These are phyloP conservation scores for Serendipita sp. DNA, from an alignment of 768 basidiomycete species.

Conservation along the genomic window DNA sequence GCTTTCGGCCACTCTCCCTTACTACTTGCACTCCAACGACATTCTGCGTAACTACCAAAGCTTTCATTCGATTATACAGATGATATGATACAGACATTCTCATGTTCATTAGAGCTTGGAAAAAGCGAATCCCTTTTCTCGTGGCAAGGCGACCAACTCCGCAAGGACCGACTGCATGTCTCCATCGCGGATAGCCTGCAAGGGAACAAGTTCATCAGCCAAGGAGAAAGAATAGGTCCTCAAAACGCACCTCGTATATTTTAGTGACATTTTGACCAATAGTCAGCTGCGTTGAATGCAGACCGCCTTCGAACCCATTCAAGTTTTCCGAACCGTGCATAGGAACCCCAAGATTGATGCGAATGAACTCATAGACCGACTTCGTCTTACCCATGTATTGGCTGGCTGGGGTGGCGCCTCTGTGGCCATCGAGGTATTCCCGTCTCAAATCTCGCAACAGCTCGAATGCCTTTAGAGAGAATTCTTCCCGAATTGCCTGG, in stretches of 20 bases:
- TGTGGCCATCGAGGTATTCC: slow-evolving; percentile 42
- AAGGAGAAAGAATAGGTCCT: background rate
- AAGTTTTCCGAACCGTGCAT: slow-evolving; percentile 74
- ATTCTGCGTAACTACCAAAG: background rate
- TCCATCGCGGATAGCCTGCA: slow-evolving; percentile 49
- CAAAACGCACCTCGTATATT: slow-evolving; percentile 48
- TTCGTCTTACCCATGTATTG: slow-evolving; percentile 50
- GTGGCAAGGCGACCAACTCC: slow-evolving; percentile 27
- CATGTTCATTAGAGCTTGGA: background rate
- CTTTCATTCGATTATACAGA: too few species aligned
- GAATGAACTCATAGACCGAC: slow-evolving; percentile 62
- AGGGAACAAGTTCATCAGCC: background rate
- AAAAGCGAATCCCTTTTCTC: background rate
- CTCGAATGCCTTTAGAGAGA: slow-evolving; percentile 33
- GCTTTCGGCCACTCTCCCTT: background rate
- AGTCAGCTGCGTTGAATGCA: slow-evolving; percentile 30
- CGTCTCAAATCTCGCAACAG: slow-evolving; percentile 35
- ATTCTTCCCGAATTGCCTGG: slow-evolving; percentile 36
- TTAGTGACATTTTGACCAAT: slow-evolving; percentile 55
- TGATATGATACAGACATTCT: background rate
- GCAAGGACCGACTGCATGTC: slow-evolving; percentile 45
- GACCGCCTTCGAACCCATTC: slow-evolving; percentile 12
- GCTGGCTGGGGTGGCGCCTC: slow-evolving; percentile 53
- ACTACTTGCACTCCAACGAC: background rate
- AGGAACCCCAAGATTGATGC: slow-evolving; percentile 50